phyloP scores from a whole-genome alignment of 2,329 filamentous ascomycete genomes.

The Xylariales sp. region DNA sequence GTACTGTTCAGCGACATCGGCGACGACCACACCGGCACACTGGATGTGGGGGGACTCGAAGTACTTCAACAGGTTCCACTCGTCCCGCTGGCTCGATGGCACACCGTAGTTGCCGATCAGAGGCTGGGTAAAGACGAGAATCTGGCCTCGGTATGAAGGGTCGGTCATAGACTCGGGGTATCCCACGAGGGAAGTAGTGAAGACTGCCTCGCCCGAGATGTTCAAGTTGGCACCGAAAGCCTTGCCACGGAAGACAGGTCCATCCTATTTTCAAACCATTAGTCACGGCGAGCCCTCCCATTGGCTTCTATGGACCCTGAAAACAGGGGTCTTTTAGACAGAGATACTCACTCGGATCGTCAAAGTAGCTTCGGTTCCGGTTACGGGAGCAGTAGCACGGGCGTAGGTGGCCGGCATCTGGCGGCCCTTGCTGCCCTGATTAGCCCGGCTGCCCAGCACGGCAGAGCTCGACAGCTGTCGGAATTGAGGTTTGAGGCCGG shows the following conservation, averaged over 20 bases:
- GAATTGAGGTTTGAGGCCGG: conserved; percentile 34
- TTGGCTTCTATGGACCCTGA: too few relatives aligned
- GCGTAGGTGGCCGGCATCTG: conserved; percentile 56
- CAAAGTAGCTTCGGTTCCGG: conserved; percentile 80
- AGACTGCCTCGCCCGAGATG: conserved; percentile 96
- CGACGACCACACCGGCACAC: conserved; percentile 91
- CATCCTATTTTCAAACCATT: conserved; percentile 49
- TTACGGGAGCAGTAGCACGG: conserved; percentile 60
- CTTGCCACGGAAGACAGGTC: conserved; percentile 92
- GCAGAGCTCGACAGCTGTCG: conserved; percentile 34
- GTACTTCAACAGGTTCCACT: conserved; percentile 90
- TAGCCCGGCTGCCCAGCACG: conserved; percentile 40
- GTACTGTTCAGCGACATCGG: conserved; percentile 89
- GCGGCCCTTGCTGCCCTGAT: conserved; percentile 66
- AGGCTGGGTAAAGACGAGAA: conserved; percentile 94
- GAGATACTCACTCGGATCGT: conserved; percentile 63
- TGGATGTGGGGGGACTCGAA: conserved; percentile 98
- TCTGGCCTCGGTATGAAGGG: conserved; percentile 86
- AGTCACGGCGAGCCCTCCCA: conserved; percentile 37
- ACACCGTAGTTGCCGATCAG: conserved; percentile 99
- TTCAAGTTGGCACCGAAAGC: conserved; percentile 96
- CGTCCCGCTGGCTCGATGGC: conserved; percentile 77
- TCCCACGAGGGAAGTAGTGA: conserved; percentile 95
- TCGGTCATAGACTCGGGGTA: conserved; percentile 94
- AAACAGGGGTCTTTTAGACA: neutral